These are phyloP conservation scores for Candida dajiaensis DNA, from an alignment of 805 yeast genomes.

Conservation along the genomic window DNA sequence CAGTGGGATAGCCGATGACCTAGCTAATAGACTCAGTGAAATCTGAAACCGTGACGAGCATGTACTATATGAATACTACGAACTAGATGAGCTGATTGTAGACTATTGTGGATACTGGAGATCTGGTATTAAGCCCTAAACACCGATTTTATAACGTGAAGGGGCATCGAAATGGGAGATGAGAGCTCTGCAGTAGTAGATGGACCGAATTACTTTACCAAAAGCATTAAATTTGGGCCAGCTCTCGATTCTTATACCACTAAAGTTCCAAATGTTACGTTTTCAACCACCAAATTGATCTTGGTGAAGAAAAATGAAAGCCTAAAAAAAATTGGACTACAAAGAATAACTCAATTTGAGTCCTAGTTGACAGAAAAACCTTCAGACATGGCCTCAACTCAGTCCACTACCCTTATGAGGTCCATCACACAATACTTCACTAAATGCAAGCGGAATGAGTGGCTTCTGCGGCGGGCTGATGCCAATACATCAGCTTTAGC, in stretches of 20 bases:
- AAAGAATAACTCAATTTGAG: too few relatives aligned
- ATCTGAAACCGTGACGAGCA: not conserved
- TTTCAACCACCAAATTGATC: too few relatives aligned
- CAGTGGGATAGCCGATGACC: constrained; percentile 27
- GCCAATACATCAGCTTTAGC: not conserved
- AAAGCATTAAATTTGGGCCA: too few relatives aligned
- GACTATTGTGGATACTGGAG: too few relatives aligned
- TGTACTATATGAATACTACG: not conserved
- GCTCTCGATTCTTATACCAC: too few relatives aligned
- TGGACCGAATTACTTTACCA: too few relatives aligned
- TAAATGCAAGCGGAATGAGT: constrained; percentile 7
- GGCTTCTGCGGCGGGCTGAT: constrained; percentile 4
- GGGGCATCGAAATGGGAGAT: too few relatives aligned
- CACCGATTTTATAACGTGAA: too few relatives aligned
- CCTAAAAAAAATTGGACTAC: too few relatives aligned
- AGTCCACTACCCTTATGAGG: not conserved
- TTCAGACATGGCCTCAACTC: not conserved
- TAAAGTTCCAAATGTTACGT: too few relatives aligned
- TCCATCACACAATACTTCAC: constrained; percentile 5
- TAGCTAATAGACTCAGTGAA: constrained; percentile 11
- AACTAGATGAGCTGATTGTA: not conserved
- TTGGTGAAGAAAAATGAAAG: too few relatives aligned
- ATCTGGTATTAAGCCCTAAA: not conserved
- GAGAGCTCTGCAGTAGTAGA: too few relatives aligned
- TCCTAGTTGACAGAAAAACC: not conserved